These are phyloP conservation scores for Chlamydomonas sp. DNA, from an alignment of 139 green algal species.

Conservation along the genomic window DNA sequence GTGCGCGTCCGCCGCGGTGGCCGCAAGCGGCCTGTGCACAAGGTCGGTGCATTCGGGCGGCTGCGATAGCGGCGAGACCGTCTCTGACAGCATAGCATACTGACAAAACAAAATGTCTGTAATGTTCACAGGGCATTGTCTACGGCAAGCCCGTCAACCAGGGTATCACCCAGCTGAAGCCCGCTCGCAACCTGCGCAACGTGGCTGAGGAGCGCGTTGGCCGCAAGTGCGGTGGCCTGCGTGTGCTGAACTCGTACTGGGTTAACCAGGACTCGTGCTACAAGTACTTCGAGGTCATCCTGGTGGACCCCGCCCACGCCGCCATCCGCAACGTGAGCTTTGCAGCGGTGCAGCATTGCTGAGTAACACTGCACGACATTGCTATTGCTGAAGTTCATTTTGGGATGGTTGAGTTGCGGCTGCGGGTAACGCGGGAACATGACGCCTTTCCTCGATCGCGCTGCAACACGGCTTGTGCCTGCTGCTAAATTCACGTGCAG, in stretches of 20 bases:
- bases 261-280: slow-evolving; percentile 99
- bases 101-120: background rate
- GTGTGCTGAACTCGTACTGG: slow-evolving; percentile 99
- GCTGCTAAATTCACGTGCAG: slow-evolving; percentile 44
- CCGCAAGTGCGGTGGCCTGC: slow-evolving; percentile 91
- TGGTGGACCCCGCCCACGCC: slow-evolving; percentile 96
- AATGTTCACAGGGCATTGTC: slow-evolving; percentile 86
- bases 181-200: slow-evolving; percentile 89
- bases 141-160: slow-evolving; percentile 98
- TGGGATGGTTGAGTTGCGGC: background rate
- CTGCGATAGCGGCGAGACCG: no score
- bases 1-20: slow-evolving; percentile 95
- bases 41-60: slow-evolving; percentile 69
- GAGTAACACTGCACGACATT: background rate
- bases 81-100: no score
- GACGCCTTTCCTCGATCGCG: background rate
- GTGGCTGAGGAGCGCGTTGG: slow-evolving; percentile 98
- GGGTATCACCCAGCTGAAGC: slow-evolving; percentile 98
- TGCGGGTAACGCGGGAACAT: background rate
- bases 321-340: slow-evolving; percentile 89
- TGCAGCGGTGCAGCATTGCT: background rate
- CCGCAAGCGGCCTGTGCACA: slow-evolving; percentile 95
- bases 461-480: background rate
- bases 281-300: slow-evolving; percentile 99
- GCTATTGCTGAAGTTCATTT: background rate